Evolutionary conservation across 2,329 filamentous ascomycete genomes (phyloP).

Genomic region (Penicillium sp.): DNA sequence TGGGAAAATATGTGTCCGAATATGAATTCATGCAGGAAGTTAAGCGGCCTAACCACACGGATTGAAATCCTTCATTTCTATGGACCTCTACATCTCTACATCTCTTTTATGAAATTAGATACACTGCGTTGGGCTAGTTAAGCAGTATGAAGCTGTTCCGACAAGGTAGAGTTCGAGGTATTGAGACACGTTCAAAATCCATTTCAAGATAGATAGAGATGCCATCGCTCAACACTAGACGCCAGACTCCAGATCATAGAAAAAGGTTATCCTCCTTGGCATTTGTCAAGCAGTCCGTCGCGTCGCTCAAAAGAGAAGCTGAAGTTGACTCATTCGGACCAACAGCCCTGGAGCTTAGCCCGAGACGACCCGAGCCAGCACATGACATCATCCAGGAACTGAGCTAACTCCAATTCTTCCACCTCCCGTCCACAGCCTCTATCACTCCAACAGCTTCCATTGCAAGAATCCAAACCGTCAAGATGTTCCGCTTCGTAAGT

Average conservation of each 20-base stretch:
- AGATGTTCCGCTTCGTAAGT: constrained; percentile 24
- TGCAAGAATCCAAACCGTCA: constrained; percentile 4
- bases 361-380: constrained; percentile 3
- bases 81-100: too few relatives aligned
- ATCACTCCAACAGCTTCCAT: neutral
- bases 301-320: too few relatives aligned
- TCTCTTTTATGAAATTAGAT: too few relatives aligned
- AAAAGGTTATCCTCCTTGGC: neutral
- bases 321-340: neutral
- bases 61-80: too few relatives aligned
- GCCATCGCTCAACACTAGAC: neutral
- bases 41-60: too few relatives aligned
- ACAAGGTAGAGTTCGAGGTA: too few relatives aligned
- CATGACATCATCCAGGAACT: constrained; percentile 11
- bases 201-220: neutral
- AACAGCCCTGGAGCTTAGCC: neutral
- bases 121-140: neutral
- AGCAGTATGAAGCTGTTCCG: neutral
- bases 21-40: too few relatives aligned
- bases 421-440: neutral
- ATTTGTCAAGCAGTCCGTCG: neutral
- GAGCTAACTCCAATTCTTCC: neutral
- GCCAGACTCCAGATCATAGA: neutral
- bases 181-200: neutral
- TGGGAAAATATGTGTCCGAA: too few relatives aligned